A percentile compares a stretch with the other conserved stretches of the same genome.
These are phyloP conservation scores for Penicillium concentricum DNA, from an alignment of 2,329 filamentous ascomycete genomes.

Conservation along the genomic window DNA sequence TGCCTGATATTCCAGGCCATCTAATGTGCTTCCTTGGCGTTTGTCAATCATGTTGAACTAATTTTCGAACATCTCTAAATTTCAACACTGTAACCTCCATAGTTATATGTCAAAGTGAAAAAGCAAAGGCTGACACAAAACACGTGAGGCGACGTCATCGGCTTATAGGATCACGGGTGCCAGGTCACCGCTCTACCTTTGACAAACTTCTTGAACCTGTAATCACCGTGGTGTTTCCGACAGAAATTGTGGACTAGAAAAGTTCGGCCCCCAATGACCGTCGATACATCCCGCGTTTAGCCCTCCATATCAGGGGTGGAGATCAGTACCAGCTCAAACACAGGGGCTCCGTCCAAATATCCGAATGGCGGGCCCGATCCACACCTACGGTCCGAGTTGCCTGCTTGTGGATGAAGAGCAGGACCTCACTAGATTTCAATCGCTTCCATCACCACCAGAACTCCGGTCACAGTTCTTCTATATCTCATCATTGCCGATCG, in stretches of 20 bases:
- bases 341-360: not conserved
- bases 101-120: no score
- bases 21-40: no score
- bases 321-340: not conserved
- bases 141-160: conserved; percentile 41
- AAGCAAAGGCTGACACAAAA: not conserved
- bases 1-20: no score
- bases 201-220: not conserved
- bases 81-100: no score
- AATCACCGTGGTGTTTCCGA: conserved; percentile 4
- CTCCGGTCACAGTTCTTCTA: conserved; percentile 80
- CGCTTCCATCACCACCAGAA: conserved; percentile 53
- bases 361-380: conserved; percentile 45
- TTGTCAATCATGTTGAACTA: no score
- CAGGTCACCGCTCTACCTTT: conserved; percentile 1
- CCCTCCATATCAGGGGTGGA: conserved; percentile 1
- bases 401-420: conserved; percentile 43
- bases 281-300: conserved; percentile 8
- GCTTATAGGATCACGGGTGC: conserved; percentile 13
- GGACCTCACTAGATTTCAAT: conserved; percentile 32
- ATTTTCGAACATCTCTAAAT: no score
- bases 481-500: conserved; percentile 75
- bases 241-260: conserved; percentile 1
- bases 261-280: conserved; percentile 14
- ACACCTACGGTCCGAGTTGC: conserved; percentile 63